phyloP scores from a whole-genome alignment of 108 stramenopile species.

The Chaetoceros muelleri region DNA sequence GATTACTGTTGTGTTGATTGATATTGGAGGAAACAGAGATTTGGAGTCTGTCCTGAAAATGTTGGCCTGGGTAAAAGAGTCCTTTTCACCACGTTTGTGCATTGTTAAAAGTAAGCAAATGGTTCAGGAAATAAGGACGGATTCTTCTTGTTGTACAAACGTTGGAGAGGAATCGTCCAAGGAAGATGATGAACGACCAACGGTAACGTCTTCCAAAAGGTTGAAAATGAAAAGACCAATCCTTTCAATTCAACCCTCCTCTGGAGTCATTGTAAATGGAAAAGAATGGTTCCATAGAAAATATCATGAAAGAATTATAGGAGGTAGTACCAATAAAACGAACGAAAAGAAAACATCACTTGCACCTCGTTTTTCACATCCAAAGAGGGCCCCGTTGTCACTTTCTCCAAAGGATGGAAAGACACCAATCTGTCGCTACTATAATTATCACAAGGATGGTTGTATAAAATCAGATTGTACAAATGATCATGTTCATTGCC shows the following conservation, averaged over 20 bases:
- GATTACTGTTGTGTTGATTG: constrained; percentile 52
- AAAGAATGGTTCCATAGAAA: constrained; percentile 16
- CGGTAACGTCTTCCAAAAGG: not conserved
- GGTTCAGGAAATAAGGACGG: constrained; percentile 5
- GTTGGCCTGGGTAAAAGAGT: constrained; percentile 47
- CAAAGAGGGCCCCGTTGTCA: constrained; percentile 50
- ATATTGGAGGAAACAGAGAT: constrained; percentile 82
- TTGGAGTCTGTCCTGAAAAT: constrained; percentile 41
- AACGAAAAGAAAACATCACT: too few species aligned
- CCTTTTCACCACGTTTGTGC: constrained; percentile 36
- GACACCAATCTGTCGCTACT: constrained; percentile 72
- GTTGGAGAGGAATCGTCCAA: not conserved
- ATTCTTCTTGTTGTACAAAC: constrained; percentile 8
- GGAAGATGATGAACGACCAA: not conserved
- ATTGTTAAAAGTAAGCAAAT: constrained; percentile 71
- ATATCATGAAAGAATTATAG: too few species aligned
- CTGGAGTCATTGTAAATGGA: not conserved
- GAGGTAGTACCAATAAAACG: too few species aligned
- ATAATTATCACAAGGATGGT: constrained; percentile 73
- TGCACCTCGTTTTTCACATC: constrained; percentile 42
- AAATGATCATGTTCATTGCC: constrained; percentile 74
- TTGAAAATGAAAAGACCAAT: not conserved
- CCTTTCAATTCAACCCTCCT: too few species aligned
- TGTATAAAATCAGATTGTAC: constrained; percentile 33
- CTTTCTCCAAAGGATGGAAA: constrained; percentile 40